These are phyloP conservation scores for Claviceps lovelessii DNA, from an alignment of 2,329 filamentous ascomycete genomes.

Conservation along the genomic window DNA sequence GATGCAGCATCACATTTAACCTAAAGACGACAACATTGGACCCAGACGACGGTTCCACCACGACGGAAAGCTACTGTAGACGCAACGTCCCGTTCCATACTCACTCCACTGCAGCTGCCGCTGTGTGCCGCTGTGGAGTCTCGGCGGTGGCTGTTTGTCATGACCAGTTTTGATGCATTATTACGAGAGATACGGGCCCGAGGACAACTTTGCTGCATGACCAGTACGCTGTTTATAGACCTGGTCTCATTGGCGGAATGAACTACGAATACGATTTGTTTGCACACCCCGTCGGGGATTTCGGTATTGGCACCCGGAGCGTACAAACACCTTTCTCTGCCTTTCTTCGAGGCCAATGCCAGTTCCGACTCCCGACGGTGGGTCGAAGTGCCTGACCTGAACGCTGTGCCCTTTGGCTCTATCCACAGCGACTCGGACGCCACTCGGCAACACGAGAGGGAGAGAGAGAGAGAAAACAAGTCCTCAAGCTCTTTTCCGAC, in stretches of 20 bases:
- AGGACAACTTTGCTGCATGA: neutral
- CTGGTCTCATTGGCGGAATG: neutral
- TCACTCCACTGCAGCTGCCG: neutral
- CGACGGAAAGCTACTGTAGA: constrained; percentile 1
- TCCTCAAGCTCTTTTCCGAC: neutral
- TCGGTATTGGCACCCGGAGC: neutral
- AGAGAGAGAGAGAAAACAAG: neutral
- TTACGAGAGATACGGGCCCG: constrained; percentile 2
- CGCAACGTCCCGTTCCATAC: constrained; percentile 3
- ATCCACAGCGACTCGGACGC: neutral
- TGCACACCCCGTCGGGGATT: neutral
- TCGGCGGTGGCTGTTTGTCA: neutral
- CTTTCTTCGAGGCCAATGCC: neutral
- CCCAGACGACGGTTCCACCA: neutral
- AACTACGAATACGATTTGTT: neutral
- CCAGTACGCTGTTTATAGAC: neutral
- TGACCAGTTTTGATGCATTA: neutral
- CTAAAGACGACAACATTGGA: neutral
- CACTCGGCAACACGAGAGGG: too few relatives aligned
- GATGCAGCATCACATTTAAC: neutral
- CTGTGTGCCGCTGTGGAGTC: neutral
- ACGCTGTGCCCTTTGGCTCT: too few relatives aligned
- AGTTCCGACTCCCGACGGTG: too few relatives aligned
- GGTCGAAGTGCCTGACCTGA: too few relatives aligned
- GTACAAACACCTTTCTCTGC: neutral